phyloP scores from a whole-genome alignment of 352 stramenopile genomes.

The Thraustochytrium striatum region DNA sequence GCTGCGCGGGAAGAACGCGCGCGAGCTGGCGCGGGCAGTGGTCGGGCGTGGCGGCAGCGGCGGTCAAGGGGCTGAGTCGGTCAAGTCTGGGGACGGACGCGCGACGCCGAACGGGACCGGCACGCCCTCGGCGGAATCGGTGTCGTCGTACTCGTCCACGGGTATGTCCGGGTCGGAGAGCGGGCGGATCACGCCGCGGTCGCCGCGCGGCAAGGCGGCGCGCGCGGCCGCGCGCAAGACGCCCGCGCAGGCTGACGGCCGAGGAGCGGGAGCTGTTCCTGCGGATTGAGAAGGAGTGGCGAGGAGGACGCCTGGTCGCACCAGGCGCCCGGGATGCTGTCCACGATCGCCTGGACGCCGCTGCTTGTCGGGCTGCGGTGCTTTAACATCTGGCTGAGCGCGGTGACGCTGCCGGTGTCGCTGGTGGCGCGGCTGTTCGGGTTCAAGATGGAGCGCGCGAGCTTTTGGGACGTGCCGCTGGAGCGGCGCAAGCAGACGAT shows the following conservation, averaged over 20 bases:
- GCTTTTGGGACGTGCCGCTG: constrained; percentile 44
- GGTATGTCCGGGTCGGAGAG: neutral
- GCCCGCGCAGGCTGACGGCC: neutral
- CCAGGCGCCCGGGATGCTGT: neutral
- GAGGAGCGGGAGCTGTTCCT: constrained; percentile 40
- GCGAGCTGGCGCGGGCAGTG: too few relatives aligned
- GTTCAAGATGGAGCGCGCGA: constrained; percentile 24
- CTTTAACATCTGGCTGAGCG: constrained; percentile 37
- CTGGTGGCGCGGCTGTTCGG: constrained; percentile 41
- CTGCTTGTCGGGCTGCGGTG: constrained; percentile 16
- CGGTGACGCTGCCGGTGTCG: constrained; percentile 31
- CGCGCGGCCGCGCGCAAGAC: too few relatives aligned
- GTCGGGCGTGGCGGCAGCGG: too few relatives aligned
- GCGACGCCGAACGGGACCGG: constrained; percentile 4
- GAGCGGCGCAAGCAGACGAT: constrained; percentile 26
- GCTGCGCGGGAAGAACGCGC: too few relatives aligned
- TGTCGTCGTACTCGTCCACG: constrained; percentile 37
- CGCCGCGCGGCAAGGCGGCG: neutral
- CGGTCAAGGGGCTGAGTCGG: too few relatives aligned
- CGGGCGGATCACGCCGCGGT: too few relatives aligned
- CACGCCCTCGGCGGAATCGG: constrained; percentile 29
- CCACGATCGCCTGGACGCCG: constrained; percentile 27
- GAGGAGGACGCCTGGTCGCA: constrained; percentile 37
- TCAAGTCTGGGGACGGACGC: too few relatives aligned
- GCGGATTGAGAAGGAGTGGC: constrained; percentile 28